Evolutionary conservation across 2,329 filamentous ascomycete species (phyloP).

Genomic region (Xylaria sp.): DNA sequence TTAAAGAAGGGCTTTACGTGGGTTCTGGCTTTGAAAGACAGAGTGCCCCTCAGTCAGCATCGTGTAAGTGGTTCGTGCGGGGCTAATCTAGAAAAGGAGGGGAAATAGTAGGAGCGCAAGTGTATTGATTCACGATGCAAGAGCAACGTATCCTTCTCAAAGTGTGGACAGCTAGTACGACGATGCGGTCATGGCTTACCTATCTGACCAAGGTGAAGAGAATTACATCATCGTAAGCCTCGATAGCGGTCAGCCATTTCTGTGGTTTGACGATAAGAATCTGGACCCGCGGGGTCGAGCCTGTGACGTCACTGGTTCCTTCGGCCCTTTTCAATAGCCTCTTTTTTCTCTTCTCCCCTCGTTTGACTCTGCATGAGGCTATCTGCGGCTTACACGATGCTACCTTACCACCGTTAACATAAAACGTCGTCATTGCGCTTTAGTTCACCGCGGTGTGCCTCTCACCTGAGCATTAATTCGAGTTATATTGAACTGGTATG

Average conservation of each 20-base stretch:
- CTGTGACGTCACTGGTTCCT: not conserved
- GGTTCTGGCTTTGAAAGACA: not conserved
- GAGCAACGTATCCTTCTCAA: not conserved
- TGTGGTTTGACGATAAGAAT: constrained; percentile 1
- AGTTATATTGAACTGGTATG: not conserved
- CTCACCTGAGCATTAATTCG: not conserved
- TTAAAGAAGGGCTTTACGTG: too few species aligned
- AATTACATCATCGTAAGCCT: constrained; percentile 2
- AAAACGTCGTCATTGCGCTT: constrained; percentile 1
- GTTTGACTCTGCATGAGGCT: not conserved
- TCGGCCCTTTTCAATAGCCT: constrained; percentile 7
- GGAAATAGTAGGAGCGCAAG: too few species aligned
- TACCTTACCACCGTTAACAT: not conserved
- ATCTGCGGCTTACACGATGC: constrained; percentile 1
- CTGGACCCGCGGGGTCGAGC: not conserved
- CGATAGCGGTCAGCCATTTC: too few species aligned
- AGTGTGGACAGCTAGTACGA: not conserved
- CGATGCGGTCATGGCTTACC: too few species aligned
- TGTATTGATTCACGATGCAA: not conserved
- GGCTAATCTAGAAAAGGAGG: not conserved
- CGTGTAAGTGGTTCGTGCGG: not conserved
- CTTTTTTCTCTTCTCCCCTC: not conserved
- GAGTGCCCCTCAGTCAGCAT: not conserved
- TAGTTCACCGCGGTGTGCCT: not conserved
- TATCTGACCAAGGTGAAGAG: not conserved